Percentiles rank a stretch among this genome's conserved stretches.
Conservation (phyloP, 2,329 filamentous ascomycete species). For the Sclerotinia borealis region DNA sequence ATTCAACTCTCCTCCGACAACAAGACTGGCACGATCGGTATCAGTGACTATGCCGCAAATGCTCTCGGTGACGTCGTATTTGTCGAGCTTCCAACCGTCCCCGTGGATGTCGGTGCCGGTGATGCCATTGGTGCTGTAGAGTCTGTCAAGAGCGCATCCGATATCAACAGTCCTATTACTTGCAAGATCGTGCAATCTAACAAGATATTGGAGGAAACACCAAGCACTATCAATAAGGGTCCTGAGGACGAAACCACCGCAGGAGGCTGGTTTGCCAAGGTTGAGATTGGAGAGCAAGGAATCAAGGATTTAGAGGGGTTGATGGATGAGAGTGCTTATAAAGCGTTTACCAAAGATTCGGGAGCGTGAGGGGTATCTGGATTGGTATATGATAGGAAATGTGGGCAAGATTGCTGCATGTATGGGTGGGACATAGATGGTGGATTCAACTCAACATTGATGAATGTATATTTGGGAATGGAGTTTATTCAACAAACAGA, state of each 20-base stretch:
- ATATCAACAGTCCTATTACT: constrained; percentile 83
- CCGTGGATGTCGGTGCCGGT: constrained; percentile 63
- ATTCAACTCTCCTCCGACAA: constrained; percentile 79
- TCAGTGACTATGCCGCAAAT: constrained; percentile 86
- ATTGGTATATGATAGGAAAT: neutral
- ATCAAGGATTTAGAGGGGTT: constrained; percentile 64
- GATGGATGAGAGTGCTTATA: constrained; percentile 75
- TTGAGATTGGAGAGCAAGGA: constrained; percentile 64
- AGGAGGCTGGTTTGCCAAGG: constrained; percentile 89
- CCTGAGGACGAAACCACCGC: constrained; percentile 69
- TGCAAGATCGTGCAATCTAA: constrained; percentile 76
- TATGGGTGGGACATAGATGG: constrained; percentile 5
- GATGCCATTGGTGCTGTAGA: constrained; percentile 92
- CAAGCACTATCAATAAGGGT: constrained; percentile 79
- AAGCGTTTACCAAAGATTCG: constrained; percentile 53
- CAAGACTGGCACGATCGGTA: constrained; percentile 75
- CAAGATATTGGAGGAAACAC: constrained; percentile 71
- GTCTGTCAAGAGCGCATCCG: constrained; percentile 96
- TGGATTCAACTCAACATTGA: constrained; percentile 8
- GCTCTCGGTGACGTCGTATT: constrained; percentile 95
- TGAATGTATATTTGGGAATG: constrained; percentile 5
- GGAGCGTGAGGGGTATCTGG: neutral
- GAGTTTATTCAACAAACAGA: constrained; percentile 22
- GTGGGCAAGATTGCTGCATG: neutral
- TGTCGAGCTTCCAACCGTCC: constrained; percentile 79